A percentile compares a stretch with the other conserved stretches of the same genome.
Conservation (phyloP, 73 alveolate species). For the Paramecium pentaurelia region DNA sequence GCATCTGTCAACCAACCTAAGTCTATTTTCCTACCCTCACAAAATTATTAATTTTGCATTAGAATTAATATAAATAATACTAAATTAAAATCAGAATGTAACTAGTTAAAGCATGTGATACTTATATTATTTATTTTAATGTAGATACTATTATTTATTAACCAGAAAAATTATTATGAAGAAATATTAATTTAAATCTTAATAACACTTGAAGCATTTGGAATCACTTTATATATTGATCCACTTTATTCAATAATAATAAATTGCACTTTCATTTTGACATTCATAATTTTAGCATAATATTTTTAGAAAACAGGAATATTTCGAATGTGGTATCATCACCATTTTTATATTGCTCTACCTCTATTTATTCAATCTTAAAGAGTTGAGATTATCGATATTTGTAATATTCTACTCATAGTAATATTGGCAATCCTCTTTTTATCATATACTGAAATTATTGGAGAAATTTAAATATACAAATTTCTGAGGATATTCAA, state of each 20-base stretch:
- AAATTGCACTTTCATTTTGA: not conserved
- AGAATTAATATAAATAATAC: not conserved
- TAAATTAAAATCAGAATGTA: not conserved
- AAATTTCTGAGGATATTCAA: not conserved
- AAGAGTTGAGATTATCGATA: not conserved
- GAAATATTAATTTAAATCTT: not conserved
- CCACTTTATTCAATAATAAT: not conserved
- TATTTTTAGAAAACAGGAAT: not conserved
- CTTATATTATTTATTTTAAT: not conserved
- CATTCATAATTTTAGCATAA: not conserved
- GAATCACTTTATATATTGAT: not conserved
- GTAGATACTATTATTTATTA: not conserved
- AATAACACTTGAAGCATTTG: not conserved
- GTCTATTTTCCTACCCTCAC: not conserved
- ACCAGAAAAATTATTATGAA: not conserved
- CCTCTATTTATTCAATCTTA: not conserved
- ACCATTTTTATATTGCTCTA: not conserved
- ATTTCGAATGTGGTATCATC: conserved; percentile 7
- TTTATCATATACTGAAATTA: not conserved
- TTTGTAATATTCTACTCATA: not conserved
- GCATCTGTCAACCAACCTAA: not conserved
- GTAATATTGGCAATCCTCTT: not conserved
- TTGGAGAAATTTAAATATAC: not conserved
- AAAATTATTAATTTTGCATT: not conserved
- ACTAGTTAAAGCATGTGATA: not conserved